Base-by-base conservation (phyloP, 2,329 filamentous ascomycete species). In the Sporothrix globosa region DNA sequence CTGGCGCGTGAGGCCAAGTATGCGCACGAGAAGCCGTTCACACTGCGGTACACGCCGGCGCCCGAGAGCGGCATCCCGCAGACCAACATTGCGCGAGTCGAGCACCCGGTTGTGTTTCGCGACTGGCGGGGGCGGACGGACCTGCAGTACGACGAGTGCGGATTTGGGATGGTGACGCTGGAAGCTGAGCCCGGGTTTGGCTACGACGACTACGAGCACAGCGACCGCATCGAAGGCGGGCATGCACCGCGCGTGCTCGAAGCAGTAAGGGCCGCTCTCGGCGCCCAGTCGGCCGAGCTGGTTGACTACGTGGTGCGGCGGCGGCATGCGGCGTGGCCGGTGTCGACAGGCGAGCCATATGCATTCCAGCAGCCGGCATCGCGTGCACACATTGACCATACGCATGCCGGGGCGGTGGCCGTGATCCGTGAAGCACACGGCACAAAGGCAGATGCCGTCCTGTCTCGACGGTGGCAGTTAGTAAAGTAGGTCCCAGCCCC, bases 341-440 rank as follows among this genome's bases (percentile, higher is more conserved):
- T 73, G 30, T 72, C 72, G 58, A 73, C 72, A 54, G 72, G 72
- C 24, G 30, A 68, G 66, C 70, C 72, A 13, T 73, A 73, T 30
- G 53, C 67, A 1, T 67, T 66, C n/a, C 72, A 73, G 68, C 72
- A 73, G 66, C 72, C 72, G 66, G 72, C 72, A 10, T 73, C 72
- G 21, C 70, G 72, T 21, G 72, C 72, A 1, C 72, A 73, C 50
- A 73, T 73, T 17, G 72, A 73, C 69, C 72, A 73, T 48, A 70
- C 72, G 4, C 83, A 84, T 61, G 74, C 74, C 19, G 72, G 72
- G 41, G 83, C 84, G 4, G 78, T 89, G 6, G 87, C 85, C 0
- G 82, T 90, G 1, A 79, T 87, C 19, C 85, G 85, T 67, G 87
- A 89, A 78, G 86, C 83, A 2, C 71, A 71, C 17, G 69, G 69